Conservation (phyloP, 108 stramenopile species). For the Craspedostauros australis region DNA sequence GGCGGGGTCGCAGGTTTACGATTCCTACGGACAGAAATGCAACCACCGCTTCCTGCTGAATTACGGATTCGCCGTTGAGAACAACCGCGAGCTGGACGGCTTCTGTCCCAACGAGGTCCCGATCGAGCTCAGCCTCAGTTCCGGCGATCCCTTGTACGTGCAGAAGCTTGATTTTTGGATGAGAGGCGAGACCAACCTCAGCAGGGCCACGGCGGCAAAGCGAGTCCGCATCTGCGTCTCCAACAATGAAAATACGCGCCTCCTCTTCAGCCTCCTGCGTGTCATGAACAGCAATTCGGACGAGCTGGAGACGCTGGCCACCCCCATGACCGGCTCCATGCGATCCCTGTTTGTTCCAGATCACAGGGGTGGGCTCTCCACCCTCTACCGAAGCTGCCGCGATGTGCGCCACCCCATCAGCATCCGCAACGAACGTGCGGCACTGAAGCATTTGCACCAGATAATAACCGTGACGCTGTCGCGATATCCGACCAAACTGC, state of each 20-base stretch:
- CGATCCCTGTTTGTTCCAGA: slow-evolving; percentile 26
- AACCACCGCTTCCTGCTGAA: slow-evolving; percentile 99
- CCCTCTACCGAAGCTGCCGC: slow-evolving; percentile 65
- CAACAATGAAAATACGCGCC: slow-evolving; percentile 93
- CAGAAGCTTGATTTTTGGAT: slow-evolving; percentile 87
- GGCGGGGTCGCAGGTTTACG: slow-evolving; percentile 92
- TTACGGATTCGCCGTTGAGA: slow-evolving; percentile 99
- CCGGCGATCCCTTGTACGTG: slow-evolving; percentile 53
- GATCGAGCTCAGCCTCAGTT: slow-evolving; percentile 61
- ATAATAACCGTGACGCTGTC: slow-evolving; percentile 49
- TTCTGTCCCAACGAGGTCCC: slow-evolving; percentile 98
- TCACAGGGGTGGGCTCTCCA: slow-evolving; percentile 17
- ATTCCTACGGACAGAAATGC: slow-evolving; percentile 99
- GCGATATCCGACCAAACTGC: slow-evolving; percentile 74
- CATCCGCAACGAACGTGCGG: slow-evolving; percentile 70
- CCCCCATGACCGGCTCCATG: slow-evolving; percentile 34
- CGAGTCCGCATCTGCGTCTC: slow-evolving; percentile 89
- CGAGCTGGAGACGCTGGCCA: slow-evolving; percentile 55
- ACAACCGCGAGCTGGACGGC: slow-evolving; percentile 94
- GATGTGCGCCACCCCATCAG: slow-evolving; percentile 77
- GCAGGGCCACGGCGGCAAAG: slow-evolving; percentile 28
- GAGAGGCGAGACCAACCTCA: slow-evolving; percentile 52
- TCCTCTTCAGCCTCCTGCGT: slow-evolving; percentile 77
- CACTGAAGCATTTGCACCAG: slow-evolving; percentile 64
- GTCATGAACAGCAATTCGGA: slow-evolving; percentile 62